These are phyloP conservation scores for Coemansia sp. DNA, from an alignment of 192 early-diverging fungal genomes.

Conservation along the genomic window DNA sequence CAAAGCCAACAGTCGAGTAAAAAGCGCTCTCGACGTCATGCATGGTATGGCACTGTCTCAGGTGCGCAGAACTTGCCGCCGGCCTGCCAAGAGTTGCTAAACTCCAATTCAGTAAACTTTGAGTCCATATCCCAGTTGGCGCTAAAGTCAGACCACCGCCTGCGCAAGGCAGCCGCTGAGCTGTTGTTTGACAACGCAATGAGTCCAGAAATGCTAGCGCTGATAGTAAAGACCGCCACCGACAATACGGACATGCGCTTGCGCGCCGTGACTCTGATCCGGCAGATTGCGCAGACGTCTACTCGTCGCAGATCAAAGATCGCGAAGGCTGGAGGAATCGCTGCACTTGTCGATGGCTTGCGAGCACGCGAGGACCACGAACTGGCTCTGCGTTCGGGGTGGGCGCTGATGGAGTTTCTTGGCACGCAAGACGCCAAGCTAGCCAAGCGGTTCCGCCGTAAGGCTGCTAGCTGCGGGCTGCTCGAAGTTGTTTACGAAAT, in stretches of 20 bases:
- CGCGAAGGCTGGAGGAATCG: slow-evolving; percentile 15
- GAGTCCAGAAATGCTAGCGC: slow-evolving; percentile 9
- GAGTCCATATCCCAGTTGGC: slow-evolving; percentile 24
- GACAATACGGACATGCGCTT: not conserved
- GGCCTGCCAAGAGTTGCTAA: not conserved
- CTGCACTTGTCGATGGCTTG: slow-evolving; percentile 23
- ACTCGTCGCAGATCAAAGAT: slow-evolving; percentile 9
- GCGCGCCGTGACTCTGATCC: slow-evolving; percentile 16
- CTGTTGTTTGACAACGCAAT: slow-evolving; percentile 33
- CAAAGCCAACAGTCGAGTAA: not conserved
- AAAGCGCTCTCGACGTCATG: slow-evolving; percentile 16
- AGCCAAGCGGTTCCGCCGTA: slow-evolving; percentile 7
- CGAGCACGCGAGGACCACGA: slow-evolving; percentile 11
- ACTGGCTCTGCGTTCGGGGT: slow-evolving; percentile 15
- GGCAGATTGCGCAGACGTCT: slow-evolving; percentile 22
- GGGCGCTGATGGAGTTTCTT: slow-evolving; percentile 24
- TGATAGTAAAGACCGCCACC: slow-evolving; percentile 14
- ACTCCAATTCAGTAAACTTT: not conserved
- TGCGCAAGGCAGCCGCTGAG: slow-evolving; percentile 24
- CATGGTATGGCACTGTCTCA: slow-evolving; percentile 13
- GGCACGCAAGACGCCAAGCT: slow-evolving; percentile 5
- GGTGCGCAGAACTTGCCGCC: not conserved
- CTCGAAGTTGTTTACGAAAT: slow-evolving; percentile 13
- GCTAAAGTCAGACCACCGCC: slow-evolving; percentile 11
- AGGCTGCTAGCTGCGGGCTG: slow-evolving; percentile 20